Conservation (phyloP, 75 land plant species). For the Isoetes taiwanensis region DNA sequence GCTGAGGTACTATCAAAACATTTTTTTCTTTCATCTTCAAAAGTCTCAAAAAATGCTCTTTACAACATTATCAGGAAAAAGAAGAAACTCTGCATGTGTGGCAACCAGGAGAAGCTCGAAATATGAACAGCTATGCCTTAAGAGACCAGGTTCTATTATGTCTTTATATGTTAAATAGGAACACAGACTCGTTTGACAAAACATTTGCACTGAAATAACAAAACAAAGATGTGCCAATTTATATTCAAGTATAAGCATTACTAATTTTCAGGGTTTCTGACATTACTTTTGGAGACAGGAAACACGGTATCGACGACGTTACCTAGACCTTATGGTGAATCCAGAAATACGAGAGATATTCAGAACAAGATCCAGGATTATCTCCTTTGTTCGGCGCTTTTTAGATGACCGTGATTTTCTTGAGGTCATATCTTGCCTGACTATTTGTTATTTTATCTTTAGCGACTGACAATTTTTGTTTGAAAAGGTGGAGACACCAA, state of each 20-base stretch:
- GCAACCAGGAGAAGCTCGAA: slow-evolving; percentile 58
- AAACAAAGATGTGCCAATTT: too few species aligned
- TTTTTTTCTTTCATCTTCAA: background rate
- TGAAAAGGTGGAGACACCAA: slow-evolving; percentile 98
- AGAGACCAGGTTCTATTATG: slow-evolving; percentile 96
- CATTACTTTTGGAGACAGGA: slow-evolving; percentile 59
- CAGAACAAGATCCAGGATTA: slow-evolving; percentile 47
- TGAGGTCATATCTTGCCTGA: slow-evolving; percentile 73
- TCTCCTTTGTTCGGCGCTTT: slow-evolving; percentile 40
- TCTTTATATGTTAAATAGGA: too few species aligned
- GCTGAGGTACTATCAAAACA: background rate
- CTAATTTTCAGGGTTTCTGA: too few species aligned
- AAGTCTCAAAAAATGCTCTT: background rate
- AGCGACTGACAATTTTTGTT: too few species aligned
- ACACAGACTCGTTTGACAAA: too few species aligned
- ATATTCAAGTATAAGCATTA: too few species aligned
- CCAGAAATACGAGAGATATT: slow-evolving; percentile 64
- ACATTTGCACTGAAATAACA: too few species aligned
- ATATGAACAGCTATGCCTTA: slow-evolving; percentile 54
- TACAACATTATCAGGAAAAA: slow-evolving; percentile 15
- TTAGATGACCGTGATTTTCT: slow-evolving; percentile 60
- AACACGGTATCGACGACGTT: slow-evolving; percentile 84
- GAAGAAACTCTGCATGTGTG: slow-evolving; percentile 22
- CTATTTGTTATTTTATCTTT: too few species aligned
- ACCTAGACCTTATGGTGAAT: slow-evolving; percentile 83